A percentile compares a stretch with the other conserved stretches of the same genome.
These are phyloP conservation scores for Guillardia theta DNA, from an alignment of 78 protist genomes.

Conservation along the genomic window DNA sequence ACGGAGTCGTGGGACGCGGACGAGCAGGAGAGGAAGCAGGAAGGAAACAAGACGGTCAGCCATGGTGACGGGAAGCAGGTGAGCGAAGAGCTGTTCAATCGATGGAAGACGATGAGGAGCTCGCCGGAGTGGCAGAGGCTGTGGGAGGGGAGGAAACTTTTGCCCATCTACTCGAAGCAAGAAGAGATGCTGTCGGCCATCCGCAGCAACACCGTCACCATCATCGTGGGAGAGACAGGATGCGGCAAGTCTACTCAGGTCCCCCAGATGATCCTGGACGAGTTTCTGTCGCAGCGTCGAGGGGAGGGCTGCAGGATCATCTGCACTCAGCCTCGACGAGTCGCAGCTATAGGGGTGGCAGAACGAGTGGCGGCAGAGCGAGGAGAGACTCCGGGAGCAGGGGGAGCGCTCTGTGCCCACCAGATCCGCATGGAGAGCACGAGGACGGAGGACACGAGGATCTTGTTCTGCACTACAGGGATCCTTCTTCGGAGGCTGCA, in stretches of 20 bases:
- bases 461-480: slow-evolving; percentile 87
- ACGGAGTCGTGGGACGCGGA: not conserved
- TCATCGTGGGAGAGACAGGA: slow-evolving; percentile 24
- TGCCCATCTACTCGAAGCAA: not conserved
- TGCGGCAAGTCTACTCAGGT: slow-evolving; percentile 38
- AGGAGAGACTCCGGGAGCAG: slow-evolving; percentile 37
- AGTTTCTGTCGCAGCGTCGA: not conserved
- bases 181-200: not conserved
- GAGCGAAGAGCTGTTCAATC: no score
- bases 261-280: not conserved
- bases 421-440: not conserved
- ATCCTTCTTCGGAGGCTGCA: slow-evolving; percentile 65
- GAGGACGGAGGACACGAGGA: slow-evolving; percentile 55
- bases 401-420: slow-evolving; percentile 67
- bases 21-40: not conserved
- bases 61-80: no score
- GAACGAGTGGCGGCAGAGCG: slow-evolving; percentile 70
- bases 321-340: slow-evolving; percentile 20
- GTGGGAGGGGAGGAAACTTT: not conserved
- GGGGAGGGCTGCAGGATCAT: not conserved
- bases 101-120: not conserved
- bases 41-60: no score
- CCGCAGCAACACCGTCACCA: not conserved
- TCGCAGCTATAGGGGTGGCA: slow-evolving; percentile 26
- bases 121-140: not conserved